These are phyloP conservation scores for Daedaleopsis nitida DNA, from an alignment of 768 basidiomycete genomes.

Conservation along the genomic window DNA sequence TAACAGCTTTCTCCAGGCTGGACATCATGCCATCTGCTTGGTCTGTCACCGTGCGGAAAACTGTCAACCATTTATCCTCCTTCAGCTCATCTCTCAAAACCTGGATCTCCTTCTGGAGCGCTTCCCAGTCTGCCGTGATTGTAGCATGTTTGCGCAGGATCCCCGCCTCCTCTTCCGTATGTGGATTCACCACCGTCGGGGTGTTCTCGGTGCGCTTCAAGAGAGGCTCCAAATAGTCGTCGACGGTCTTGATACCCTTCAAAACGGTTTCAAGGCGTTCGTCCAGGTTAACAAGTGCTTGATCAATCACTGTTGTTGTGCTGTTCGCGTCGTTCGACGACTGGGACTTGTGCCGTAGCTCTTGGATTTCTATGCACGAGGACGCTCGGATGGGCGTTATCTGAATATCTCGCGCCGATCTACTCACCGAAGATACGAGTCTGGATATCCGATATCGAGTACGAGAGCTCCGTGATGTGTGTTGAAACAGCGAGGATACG, in stretches of 20 bases:
- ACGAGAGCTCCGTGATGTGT: conserved; percentile 85
- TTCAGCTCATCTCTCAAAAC: conserved; percentile 88
- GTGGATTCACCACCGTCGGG: conserved; percentile 26
- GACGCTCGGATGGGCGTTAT: not conserved
- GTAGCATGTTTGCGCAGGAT: conserved; percentile 76
- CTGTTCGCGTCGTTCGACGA: conserved; percentile 55
- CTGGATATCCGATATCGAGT: conserved; percentile 86
- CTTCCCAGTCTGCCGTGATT: conserved; percentile 77
- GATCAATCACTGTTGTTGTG: conserved; percentile 75
- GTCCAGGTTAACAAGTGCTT: conserved; percentile 77
- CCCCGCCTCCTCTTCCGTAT: conserved; percentile 41
- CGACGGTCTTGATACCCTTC: conserved; percentile 69
- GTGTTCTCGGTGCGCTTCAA: conserved; percentile 39
- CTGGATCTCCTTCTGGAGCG: conserved; percentile 77
- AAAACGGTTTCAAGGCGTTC: conserved; percentile 76
- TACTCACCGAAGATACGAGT: conserved; percentile 84
- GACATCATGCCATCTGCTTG: conserved; percentile 99
- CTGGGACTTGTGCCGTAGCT: conserved; percentile 86
- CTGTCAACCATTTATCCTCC: conserved; percentile 96
- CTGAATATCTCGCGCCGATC: not conserved
- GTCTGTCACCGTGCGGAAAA: conserved; percentile 91
- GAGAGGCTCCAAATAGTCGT: conserved; percentile 65
- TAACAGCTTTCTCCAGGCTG: conserved; percentile 90
- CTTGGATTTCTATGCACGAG: conserved; percentile 74
- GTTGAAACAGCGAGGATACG: conserved; percentile 78